These are phyloP conservation scores for Oryza meridionalis DNA, from an alignment of 176 grass and related monocot genomes.

Conservation along the genomic window DNA sequence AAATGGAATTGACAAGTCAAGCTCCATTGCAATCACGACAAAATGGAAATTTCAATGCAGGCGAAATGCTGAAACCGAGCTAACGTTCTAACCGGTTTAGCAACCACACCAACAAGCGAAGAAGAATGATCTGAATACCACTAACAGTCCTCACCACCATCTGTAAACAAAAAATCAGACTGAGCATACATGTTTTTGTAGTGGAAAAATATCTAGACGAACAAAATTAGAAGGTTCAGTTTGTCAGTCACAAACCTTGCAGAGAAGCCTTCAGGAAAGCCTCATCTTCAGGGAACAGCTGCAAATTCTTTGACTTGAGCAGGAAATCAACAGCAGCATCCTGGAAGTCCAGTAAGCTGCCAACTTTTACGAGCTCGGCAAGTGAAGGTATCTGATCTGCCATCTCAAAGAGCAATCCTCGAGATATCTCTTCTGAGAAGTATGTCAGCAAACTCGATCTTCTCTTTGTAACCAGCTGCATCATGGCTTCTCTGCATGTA, in stretches of 20 bases:
- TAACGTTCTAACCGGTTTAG: neutral
- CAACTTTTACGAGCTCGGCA: slow-evolving; percentile 52
- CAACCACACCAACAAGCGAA: neutral
- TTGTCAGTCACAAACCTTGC: neutral
- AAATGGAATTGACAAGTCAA: neutral
- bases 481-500: slow-evolving; percentile 27
- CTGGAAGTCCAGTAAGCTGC: slow-evolving; percentile 60
- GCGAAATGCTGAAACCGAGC: neutral
- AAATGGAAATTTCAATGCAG: neutral
- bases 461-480: slow-evolving; percentile 21
- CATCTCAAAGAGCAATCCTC: slow-evolving; percentile 67
- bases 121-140: neutral
- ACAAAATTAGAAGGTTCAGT: neutral
- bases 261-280: slow-evolving; percentile 45
- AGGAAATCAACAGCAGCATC: slow-evolving; percentile 54
- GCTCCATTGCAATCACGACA: neutral
- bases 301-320: slow-evolving; percentile 65
- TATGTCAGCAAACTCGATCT: slow-evolving; percentile 57
- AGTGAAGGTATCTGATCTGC: slow-evolving; percentile 51
- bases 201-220: neutral
- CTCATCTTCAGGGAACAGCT: slow-evolving; percentile 69
- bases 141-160: slow-evolving; percentile 8
- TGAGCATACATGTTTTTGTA: neutral
- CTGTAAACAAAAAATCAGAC: neutral
- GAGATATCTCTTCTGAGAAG: slow-evolving; percentile 60